A percentile compares a stretch with the other conserved stretches of the same genome.
Conservation (phyloP, 495 filamentous ascomycete genomes). For the Aspergillus taichungensis region DNA sequence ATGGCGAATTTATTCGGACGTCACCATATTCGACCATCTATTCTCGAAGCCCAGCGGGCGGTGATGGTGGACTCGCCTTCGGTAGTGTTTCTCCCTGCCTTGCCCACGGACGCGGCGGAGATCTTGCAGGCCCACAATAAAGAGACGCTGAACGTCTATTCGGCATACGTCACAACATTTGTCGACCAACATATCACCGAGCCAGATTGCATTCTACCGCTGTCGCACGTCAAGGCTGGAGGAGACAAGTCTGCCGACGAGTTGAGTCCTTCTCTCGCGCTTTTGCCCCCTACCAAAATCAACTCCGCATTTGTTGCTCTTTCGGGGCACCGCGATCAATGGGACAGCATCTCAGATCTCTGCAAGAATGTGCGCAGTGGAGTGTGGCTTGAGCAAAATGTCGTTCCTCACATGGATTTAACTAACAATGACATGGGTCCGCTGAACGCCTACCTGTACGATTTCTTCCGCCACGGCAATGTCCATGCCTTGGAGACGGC, state of each 20-base stretch:
- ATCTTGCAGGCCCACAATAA: slow-evolving; percentile 54
- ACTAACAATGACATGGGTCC: slow-evolving; percentile 41
- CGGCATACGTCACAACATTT: slow-evolving; percentile 60
- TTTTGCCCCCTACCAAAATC: slow-evolving; percentile 26
- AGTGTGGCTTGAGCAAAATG: slow-evolving; percentile 63
- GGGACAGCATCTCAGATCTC: slow-evolving; percentile 53
- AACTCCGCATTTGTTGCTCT: slow-evolving; percentile 63
- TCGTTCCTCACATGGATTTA: slow-evolving; percentile 55
- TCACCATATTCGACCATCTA: slow-evolving; percentile 26
- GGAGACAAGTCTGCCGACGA: slow-evolving; percentile 8
- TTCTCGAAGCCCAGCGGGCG: slow-evolving; percentile 34
- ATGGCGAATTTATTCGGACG: slow-evolving; percentile 63
- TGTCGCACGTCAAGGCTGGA: slow-evolving; percentile 43
- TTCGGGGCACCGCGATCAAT: slow-evolving; percentile 56
- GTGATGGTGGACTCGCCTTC: slow-evolving; percentile 44
- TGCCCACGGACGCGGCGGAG: slow-evolving; percentile 47
- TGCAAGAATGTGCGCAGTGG: slow-evolving; percentile 51
- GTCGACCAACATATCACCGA: slow-evolving; percentile 49
- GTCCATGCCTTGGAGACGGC: slow-evolving; percentile 42
- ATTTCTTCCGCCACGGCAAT: slow-evolving; percentile 68
- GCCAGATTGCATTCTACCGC: slow-evolving; percentile 46
- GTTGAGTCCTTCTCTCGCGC: slow-evolving; percentile 3
- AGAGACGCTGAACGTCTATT: slow-evolving; percentile 52
- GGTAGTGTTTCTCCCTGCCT: slow-evolving; percentile 49
- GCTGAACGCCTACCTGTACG: slow-evolving; percentile 63